A percentile compares a stretch with the other conserved stretches of the same genome.
Evolutionary conservation across 345 rosid species (phyloP).

Genomic region (Pistacia atlantica): DNA sequence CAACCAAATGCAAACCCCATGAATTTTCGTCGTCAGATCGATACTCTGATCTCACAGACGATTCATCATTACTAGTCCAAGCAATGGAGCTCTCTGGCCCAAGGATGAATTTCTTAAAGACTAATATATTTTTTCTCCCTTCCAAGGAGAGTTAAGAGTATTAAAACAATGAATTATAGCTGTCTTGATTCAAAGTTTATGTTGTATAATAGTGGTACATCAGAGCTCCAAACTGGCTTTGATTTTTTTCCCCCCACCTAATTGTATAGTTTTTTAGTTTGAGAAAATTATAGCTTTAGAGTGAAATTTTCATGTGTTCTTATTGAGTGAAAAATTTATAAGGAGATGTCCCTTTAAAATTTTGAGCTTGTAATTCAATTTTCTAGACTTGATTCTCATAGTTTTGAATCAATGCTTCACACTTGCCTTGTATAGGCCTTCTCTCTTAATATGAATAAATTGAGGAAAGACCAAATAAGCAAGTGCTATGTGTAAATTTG

Average conservation of each 20-base stretch:
- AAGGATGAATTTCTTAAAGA: slow-evolving; percentile 51
- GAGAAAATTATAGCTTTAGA: slow-evolving; percentile 19
- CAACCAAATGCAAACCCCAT: slow-evolving; percentile 57
- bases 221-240: slow-evolving; percentile 24
- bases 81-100: slow-evolving; percentile 99
- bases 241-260: slow-evolving; percentile 4
- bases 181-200: slow-evolving; percentile 4
- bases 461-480: too few species aligned
- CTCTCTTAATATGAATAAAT: too few species aligned
- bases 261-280: slow-evolving; percentile 41
- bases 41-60: slow-evolving; percentile 95
- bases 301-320: slow-evolving; percentile 19
- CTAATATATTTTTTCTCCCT: background rate
- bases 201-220: slow-evolving; percentile 35
- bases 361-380: slow-evolving; percentile 3
- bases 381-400: background rate
- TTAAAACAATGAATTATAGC: slow-evolving; percentile 12
- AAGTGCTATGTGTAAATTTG: too few species aligned
- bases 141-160: slow-evolving; percentile 13
- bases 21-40: slow-evolving; percentile 89
- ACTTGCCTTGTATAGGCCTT: background rate
- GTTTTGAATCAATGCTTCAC: background rate
- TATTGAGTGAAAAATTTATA: slow-evolving; percentile 9
- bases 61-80: slow-evolving; percentile 86
- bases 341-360: background rate